Conservation (phyloP, 805 yeast genomes). For the Blastobotrys parvus region DNA sequence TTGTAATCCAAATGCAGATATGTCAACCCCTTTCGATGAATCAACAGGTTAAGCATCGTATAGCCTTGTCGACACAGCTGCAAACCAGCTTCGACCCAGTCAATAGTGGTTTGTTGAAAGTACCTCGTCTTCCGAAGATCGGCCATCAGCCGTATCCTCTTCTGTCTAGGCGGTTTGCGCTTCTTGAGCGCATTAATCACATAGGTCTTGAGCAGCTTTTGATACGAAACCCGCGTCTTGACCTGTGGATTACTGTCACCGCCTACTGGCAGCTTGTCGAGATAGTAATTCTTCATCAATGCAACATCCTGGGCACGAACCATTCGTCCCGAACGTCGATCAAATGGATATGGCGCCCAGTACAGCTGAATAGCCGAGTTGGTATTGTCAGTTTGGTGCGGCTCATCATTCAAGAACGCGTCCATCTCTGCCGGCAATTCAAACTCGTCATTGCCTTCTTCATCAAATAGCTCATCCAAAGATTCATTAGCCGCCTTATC, state of each 20-base stretch:
- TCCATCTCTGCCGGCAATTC: conserved; percentile 29
- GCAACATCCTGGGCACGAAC: conserved; percentile 88
- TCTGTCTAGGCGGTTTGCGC: conserved; percentile 34
- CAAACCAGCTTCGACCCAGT: conserved; percentile 98
- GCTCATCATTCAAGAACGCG: conserved; percentile 34
- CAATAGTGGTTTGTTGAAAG: conserved; percentile 85
- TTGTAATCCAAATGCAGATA: conserved; percentile 92
- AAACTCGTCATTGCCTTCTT: conserved; percentile 32
- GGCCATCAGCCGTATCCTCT: conserved; percentile 52
- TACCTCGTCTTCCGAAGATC: conserved; percentile 70
- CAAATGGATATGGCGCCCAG: conserved; percentile 82
- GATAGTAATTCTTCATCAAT: conserved; percentile 72
- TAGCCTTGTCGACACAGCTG: conserved; percentile 91
- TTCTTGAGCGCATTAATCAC: conserved; percentile 66
- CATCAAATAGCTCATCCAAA: conserved; percentile 17
- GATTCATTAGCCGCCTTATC: conserved; percentile 16
- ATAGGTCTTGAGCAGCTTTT: conserved; percentile 69
- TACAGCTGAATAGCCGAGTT: conserved; percentile 54
- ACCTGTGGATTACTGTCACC: conserved; percentile 31
- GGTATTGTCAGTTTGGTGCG: conserved; percentile 39
- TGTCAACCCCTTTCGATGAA: conserved; percentile 85
- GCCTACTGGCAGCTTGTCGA: conserved; percentile 49
- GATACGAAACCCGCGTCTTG: conserved; percentile 81
- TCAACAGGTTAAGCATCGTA: conserved; percentile 81
- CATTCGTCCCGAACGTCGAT: conserved; percentile 60